Conservation (phyloP, 2,329 filamentous ascomycete genomes). For the Aspergillus fumigatiaffinis region DNA sequence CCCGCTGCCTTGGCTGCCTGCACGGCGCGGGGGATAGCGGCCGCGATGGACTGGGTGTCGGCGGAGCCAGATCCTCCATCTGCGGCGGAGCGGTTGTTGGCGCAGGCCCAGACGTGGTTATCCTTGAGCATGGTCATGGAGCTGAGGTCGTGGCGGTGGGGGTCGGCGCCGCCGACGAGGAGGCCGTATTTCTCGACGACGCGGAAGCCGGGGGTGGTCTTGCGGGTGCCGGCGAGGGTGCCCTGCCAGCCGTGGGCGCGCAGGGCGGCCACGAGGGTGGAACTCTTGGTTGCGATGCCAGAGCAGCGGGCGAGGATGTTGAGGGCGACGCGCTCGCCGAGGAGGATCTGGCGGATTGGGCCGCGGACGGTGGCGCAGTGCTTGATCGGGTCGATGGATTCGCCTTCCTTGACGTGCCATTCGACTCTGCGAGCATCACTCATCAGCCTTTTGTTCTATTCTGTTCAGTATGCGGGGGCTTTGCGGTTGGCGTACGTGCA, state of each 20-base stretch:
- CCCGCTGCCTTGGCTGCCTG: conserved; percentile 75
- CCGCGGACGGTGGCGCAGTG: conserved; percentile 79
- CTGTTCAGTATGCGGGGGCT: neutral
- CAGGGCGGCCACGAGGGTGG: conserved; percentile 48
- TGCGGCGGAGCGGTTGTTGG: conserved; percentile 38
- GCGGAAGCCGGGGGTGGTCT: conserved; percentile 94
- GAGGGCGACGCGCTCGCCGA: conserved; percentile 90
- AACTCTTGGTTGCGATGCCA: conserved; percentile 70
- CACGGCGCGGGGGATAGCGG: conserved; percentile 81
- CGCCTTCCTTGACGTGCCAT: conserved; percentile 80
- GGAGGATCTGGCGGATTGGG: conserved; percentile 74
- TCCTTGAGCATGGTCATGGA: conserved; percentile 99
- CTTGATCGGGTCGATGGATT: conserved; percentile 59
- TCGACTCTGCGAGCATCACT: conserved; percentile 54
- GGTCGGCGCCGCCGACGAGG: conserved; percentile 87
- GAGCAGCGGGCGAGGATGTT: conserved; percentile 90
- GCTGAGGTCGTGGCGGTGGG: conserved; percentile 84
- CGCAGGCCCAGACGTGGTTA: conserved; percentile 92
- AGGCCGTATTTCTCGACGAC: conserved; percentile 98
- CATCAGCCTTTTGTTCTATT: neutral
- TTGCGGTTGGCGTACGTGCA: conserved; percentile 57
- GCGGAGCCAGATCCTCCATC: conserved; percentile 15
- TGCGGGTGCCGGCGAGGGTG: conserved; percentile 87
- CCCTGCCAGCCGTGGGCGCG: conserved; percentile 69
- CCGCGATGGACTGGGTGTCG: conserved; percentile 30